Conservation (phyloP, 2,329 filamentous ascomycete species). For the Alternaria tenuissima region DNA sequence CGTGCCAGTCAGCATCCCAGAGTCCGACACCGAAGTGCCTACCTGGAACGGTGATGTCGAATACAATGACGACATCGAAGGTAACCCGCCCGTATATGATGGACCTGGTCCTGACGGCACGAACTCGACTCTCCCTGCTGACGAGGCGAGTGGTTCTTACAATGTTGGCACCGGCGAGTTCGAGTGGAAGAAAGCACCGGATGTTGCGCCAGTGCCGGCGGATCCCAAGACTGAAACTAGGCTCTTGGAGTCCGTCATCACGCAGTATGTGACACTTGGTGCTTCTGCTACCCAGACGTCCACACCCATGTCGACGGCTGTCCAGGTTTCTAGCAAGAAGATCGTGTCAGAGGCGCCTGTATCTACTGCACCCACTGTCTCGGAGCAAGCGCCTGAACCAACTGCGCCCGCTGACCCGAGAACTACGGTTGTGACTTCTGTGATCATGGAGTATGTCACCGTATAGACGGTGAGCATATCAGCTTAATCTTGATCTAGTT, state of each 20-base stretch:
- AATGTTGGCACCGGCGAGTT: constrained; percentile 21
- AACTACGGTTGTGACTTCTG: constrained; percentile 25
- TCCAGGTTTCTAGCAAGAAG: not conserved
- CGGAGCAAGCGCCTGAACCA: constrained; percentile 6
- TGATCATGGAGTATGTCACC: constrained; percentile 28
- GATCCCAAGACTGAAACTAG: not conserved
- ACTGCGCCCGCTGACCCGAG: constrained; percentile 12
- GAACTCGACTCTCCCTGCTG: constrained; percentile 22
- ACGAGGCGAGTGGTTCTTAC: constrained; percentile 19
- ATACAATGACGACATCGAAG: constrained; percentile 37
- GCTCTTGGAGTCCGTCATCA: constrained; percentile 13
- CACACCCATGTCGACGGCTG: not conserved
- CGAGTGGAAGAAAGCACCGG: constrained; percentile 27
- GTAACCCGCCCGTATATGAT: constrained; percentile 35
- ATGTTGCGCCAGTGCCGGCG: not conserved
- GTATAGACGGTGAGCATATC: not conserved
- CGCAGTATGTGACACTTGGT: constrained; percentile 17
- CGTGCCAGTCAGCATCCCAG: constrained; percentile 35
- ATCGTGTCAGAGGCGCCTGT: not conserved
- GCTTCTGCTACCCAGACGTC: not conserved
- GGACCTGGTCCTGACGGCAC: constrained; percentile 26
- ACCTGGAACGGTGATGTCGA: constrained; percentile 32
- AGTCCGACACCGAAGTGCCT: constrained; percentile 37
- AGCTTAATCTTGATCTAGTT: not conserved
- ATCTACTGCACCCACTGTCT: not conserved